Evolutionary conservation across 257 asterid genomes (phyloP).

Genomic region (Jaltomata sinuosa): DNA sequence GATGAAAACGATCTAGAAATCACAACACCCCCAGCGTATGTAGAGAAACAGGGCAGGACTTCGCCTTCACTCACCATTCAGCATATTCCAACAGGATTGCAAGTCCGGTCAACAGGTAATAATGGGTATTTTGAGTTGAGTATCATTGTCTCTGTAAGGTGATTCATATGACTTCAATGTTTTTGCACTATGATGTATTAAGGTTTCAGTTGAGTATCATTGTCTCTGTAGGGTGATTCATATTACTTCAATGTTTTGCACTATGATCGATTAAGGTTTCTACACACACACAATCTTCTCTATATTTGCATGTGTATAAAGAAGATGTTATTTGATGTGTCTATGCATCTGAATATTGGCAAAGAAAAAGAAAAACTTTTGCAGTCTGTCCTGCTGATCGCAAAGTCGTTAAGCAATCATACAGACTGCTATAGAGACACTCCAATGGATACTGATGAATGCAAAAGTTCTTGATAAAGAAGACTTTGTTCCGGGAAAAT

Average conservation of each 20-base stretch:
- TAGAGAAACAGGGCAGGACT: conserved; percentile 9
- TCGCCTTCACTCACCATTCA: conserved; percentile 40
- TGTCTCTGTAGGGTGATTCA: neutral
- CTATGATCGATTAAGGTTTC: neutral
- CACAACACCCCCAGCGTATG: conserved; percentile 18
- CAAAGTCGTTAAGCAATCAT: neutral
- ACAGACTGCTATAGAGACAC: neutral
- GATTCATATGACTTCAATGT: neutral
- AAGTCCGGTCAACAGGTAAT: conserved; percentile 60
- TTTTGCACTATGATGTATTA: too few species aligned
- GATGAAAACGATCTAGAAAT: conserved; percentile 40
- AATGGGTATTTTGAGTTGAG: neutral
- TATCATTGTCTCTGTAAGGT: neutral
- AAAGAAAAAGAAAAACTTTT: neutral
- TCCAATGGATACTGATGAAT: neutral
- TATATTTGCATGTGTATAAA: too few species aligned
- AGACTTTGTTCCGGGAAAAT: neutral
- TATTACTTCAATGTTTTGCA: neutral
- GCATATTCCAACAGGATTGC: conserved; percentile 63
- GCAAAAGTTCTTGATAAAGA: neutral
- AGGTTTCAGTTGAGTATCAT: neutral
- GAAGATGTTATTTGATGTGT: neutral
- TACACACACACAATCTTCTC: neutral
- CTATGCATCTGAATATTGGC: neutral
- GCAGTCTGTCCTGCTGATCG: neutral